Evolutionary conservation across 2,329 filamentous ascomycete species (phyloP), one percentile per base, ranked within the genome.

Genomic region (Thelonectria discophora): DNA sequence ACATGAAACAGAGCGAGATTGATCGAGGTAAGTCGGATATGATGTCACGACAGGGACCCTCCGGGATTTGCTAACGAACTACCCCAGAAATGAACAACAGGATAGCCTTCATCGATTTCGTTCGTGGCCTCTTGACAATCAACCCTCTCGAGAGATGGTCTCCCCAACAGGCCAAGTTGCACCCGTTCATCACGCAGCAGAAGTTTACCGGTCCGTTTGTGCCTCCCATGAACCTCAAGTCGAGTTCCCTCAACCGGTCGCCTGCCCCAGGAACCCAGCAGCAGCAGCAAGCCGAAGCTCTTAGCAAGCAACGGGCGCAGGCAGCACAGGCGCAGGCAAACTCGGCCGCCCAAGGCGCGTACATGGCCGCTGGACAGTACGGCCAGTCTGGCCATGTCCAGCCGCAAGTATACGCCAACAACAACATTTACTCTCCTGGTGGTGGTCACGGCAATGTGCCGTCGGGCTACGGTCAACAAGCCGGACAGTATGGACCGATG

Each of bases 131-230:
- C 40, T 82, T 99, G 59, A 97, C 91, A 62, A 96, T 97, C 75
- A 99, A 97, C 74, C 95, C 95, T 3, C 84, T 99, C 34, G 95
- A 99, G 78, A 84, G 95, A 76, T 99, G 95, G 95, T 97, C 95
- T 4, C 95, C 95, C 7, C 94, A 97, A 73, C 95, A 99, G 79
- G 95, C 95, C 34, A 97, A 97, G 75, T 82, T 97, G 62, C 95
- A 99, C 75, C 95, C 95, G 0, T 99, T 99, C 78, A 99, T 99
- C 74, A 99, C 95, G 0, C 95, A 99, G 75, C 91, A 96, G 74
- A 99, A 98, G 81, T 99, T 90, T 75, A 97, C 94, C 0, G 94
- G 93, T 1, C 93, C 94, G 3, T 99, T 99, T 74, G 92, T 98
- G 49, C 95, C 95, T 9, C 94, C 94, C 2, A 97, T 97, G 93